Conservation (phyloP, 2,329 filamentous ascomycete species). For the Aspergillus pseudonomiae region DNA sequence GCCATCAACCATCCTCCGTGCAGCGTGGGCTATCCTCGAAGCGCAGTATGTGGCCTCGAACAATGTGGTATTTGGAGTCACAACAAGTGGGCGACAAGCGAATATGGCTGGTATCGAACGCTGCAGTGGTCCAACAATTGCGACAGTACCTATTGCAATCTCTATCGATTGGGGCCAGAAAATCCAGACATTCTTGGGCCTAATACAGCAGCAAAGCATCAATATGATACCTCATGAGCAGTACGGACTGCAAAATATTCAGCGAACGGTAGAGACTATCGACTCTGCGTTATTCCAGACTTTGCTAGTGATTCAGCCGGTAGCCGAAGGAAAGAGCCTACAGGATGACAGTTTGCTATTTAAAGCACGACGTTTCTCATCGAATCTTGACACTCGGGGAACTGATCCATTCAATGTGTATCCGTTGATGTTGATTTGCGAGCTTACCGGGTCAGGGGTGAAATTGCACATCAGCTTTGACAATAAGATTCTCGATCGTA, state of each 20-base stretch:
- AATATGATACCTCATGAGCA: slow-evolving; percentile 8
- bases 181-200: neutral
- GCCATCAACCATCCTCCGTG: neutral
- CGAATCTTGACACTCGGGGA: neutral
- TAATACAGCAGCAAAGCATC: slow-evolving; percentile 2
- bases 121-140: slow-evolving; percentile 6
- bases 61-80: slow-evolving; percentile 6
- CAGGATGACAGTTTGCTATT: neutral
- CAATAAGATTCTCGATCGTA: neutral
- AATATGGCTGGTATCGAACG: neutral
- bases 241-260: slow-evolving; percentile 4
- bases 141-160: slow-evolving; percentile 4
- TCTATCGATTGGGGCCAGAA: neutral
- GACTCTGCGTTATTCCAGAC: slow-evolving; percentile 8
- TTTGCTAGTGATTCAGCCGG: slow-evolving; percentile 7
- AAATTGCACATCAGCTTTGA: neutral
- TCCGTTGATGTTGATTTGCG: slow-evolving; percentile 6
- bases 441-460: neutral
- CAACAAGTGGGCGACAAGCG: slow-evolving; percentile 2
- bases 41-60: neutral
- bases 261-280: neutral
- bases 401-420: slow-evolving; percentile 1
- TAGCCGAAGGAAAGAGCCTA: neutral
- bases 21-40: neutral
- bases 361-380: neutral